Evolutionary conservation across 805 yeast genomes (phyloP).

Genomic region (Diddensiella transvaalensis): DNA sequence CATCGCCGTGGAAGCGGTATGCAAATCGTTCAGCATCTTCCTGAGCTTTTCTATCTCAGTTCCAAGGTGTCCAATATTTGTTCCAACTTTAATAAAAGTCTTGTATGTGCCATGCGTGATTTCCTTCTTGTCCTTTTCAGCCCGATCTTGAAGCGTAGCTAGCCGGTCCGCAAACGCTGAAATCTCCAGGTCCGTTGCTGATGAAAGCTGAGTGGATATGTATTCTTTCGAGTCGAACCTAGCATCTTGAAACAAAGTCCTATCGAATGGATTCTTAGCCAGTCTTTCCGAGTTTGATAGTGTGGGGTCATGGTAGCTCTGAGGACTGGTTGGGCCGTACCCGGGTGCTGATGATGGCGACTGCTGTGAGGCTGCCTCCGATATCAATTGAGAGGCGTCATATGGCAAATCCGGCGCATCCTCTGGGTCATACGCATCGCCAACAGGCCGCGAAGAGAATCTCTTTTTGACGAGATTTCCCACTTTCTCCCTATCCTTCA

Average conservation of each 20-base stretch:
- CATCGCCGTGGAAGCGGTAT: conserved; percentile 57
- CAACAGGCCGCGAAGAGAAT: conserved; percentile 34
- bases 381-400: conserved; percentile 57
- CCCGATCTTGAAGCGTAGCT: conserved; percentile 41
- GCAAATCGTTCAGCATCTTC: conserved; percentile 54
- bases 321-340: conserved; percentile 1
- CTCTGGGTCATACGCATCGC: conserved; percentile 75
- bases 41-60: conserved; percentile 61
- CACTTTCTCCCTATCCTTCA: conserved; percentile 25
- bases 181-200: conserved; percentile 68
- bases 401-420: conserved; percentile 80
- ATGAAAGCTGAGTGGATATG: conserved; percentile 49
- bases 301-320: background rate
- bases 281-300: conserved; percentile 30
- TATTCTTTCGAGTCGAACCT: conserved; percentile 47
- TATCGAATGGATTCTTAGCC: conserved; percentile 31
- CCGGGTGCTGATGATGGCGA: conserved; percentile 2
- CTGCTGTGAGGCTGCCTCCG: conserved; percentile 6
- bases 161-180: conserved; percentile 63
- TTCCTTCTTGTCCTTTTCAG: conserved; percentile 27
- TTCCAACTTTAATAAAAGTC: conserved; percentile 34
- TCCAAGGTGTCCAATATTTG: conserved; percentile 60
- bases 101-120: conserved; percentile 30
- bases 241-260: conserved; percentile 11
- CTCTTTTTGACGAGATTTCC: conserved; percentile 28